Evolutionary conservation across 163 green algal species (phyloP).

Genomic region (Smithsoniella earleae): DNA sequence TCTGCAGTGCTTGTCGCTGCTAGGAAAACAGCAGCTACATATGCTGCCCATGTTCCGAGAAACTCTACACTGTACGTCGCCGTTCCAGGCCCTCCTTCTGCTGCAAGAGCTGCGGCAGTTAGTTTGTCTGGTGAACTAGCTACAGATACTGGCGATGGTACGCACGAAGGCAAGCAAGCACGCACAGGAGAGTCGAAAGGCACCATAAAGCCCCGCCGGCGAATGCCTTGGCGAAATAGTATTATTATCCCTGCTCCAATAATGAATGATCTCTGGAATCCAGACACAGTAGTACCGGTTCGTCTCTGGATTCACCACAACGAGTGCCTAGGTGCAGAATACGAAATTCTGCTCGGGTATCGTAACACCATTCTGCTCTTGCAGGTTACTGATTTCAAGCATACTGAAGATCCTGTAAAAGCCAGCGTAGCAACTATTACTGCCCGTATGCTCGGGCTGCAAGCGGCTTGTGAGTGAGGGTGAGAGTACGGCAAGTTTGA

Average conservation of each 20-base stretch:
- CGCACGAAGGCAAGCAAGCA: background rate
- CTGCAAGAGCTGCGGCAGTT: background rate
- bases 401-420: too few species aligned
- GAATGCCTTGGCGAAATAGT: background rate
- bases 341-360: too few species aligned
- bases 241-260: background rate
- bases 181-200: background rate
- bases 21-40: background rate
- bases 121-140: background rate
- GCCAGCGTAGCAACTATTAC: background rate
- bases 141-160: background rate
- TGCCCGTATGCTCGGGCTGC: background rate
- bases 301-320: too few species aligned
- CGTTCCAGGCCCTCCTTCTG: background rate
- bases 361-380: too few species aligned
- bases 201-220: background rate
- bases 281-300: too few species aligned
- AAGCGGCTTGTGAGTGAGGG: too few species aligned
- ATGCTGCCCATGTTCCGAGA: background rate
- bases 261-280: conserved; percentile 10
- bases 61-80: background rate
- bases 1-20: background rate
- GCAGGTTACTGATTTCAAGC: too few species aligned
- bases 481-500: too few species aligned
- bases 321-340: too few species aligned